These are phyloP conservation scores for Mycena haematopus DNA, from an alignment of 768 basidiomycete genomes.

Conservation along the genomic window DNA sequence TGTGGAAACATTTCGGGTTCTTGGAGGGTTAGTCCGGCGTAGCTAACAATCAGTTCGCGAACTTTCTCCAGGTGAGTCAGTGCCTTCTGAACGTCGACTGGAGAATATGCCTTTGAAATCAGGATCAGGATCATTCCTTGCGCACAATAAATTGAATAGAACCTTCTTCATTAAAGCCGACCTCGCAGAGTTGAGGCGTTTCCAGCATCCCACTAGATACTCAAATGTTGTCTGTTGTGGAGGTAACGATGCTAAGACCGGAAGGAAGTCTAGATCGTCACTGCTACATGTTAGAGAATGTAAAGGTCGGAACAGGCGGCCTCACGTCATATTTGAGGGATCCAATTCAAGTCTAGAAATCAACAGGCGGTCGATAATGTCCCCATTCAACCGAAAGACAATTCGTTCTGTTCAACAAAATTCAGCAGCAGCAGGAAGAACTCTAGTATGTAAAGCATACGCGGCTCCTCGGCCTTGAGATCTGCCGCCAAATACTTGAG, in stretches of 20 bases:
- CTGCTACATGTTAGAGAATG: slow-evolving; percentile 42
- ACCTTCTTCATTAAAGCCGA: slow-evolving; percentile 71
- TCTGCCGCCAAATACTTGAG: slow-evolving; percentile 79
- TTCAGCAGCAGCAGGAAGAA: slow-evolving; percentile 4
- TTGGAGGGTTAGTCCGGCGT: slow-evolving; percentile 87
- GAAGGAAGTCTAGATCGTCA: slow-evolving; percentile 76
- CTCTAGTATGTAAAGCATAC: slow-evolving; percentile 29
- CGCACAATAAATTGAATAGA: background rate
- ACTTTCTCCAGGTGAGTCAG: slow-evolving; percentile 72
- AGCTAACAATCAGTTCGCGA: slow-evolving; percentile 85
- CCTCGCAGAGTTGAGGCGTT: slow-evolving; percentile 69
- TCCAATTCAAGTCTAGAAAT: slow-evolving; percentile 87
- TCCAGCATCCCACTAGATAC: slow-evolving; percentile 92
- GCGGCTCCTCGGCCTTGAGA: slow-evolving; percentile 61
- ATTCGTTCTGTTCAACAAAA: slow-evolving; percentile 35
- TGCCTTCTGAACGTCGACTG: slow-evolving; percentile 68
- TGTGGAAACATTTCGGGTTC: slow-evolving; percentile 97
- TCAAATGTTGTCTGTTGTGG: slow-evolving; percentile 83
- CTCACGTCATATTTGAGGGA: slow-evolving; percentile 70
- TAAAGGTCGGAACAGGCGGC: background rate
- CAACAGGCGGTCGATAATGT: slow-evolving; percentile 77
- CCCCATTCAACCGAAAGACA: slow-evolving; percentile 54
- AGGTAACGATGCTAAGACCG: slow-evolving; percentile 80
- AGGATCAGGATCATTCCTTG: background rate
- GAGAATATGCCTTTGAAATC: slow-evolving; percentile 57